These are phyloP conservation scores for Suhomyces ambrosiae DNA, from an alignment of 1,139 yeast species.

Conservation along the genomic window DNA sequence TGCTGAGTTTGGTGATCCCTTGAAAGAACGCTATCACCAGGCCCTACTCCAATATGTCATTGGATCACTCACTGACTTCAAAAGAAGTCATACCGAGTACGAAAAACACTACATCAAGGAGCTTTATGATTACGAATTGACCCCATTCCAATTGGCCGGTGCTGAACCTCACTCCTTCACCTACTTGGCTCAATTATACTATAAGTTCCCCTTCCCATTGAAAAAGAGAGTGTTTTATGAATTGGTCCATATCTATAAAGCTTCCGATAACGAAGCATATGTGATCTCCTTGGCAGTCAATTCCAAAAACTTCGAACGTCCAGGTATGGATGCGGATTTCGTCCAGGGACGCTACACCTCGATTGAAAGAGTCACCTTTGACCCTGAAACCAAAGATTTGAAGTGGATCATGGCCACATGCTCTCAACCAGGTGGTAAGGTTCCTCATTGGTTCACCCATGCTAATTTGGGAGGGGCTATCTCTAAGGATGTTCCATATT, in stretches of 20 bases:
- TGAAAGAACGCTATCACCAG: conserved; percentile 19
- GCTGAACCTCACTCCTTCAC: conserved; percentile 15
- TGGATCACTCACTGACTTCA: conserved; percentile 22
- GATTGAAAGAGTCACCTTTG: conserved; percentile 53
- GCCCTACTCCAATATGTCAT: conserved; percentile 20
- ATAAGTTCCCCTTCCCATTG: conserved; percentile 54
- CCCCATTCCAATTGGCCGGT: conserved; percentile 17
- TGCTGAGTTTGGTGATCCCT: conserved; percentile 17
- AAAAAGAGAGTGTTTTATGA: conserved; percentile 58
- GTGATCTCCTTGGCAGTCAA: conserved; percentile 55
- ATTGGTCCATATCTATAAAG: conserved; percentile 49
- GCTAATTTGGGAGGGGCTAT: conserved; percentile 57
- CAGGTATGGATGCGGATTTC: conserved; percentile 19
- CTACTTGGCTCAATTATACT: conserved; percentile 37
- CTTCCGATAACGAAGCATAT: conserved; percentile 39
- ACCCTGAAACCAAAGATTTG: conserved; percentile 39
- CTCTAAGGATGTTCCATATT: conserved; percentile 68
- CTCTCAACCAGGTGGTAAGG: conserved; percentile 66
- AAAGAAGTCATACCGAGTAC: conserved; percentile 36
- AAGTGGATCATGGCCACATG: conserved; percentile 68
- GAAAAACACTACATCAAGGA: conserved; percentile 40
- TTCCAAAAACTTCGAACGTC: conserved; percentile 21
- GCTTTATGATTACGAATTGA: conserved; percentile 26
- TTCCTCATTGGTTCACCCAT: conserved; percentile 67
- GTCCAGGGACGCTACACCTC: conserved; percentile 57